Percentiles rank a stretch among this genome's conserved stretches.
These are phyloP conservation scores for Epichloe festucae DNA, from an alignment of 2,329 filamentous ascomycete species.

Conservation along the genomic window DNA sequence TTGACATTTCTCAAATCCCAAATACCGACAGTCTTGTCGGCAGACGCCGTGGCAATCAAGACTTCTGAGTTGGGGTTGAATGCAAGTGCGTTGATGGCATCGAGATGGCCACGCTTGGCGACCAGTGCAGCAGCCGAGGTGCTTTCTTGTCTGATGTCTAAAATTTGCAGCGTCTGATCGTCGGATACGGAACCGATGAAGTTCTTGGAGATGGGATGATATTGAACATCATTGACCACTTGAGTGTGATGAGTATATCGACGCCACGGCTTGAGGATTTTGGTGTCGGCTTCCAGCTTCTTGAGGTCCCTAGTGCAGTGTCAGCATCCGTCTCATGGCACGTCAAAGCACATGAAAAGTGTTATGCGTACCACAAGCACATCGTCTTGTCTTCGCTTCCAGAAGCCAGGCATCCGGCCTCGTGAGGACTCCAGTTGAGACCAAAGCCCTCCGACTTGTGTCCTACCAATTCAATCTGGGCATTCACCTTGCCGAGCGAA, in stretches of 20 bases:
- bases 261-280: slow-evolving; percentile 54
- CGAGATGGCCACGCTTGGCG: slow-evolving; percentile 63
- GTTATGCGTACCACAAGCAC: slow-evolving; percentile 59
- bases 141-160: slow-evolving; percentile 64
- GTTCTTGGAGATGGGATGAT: slow-evolving; percentile 73
- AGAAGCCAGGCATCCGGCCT: slow-evolving; percentile 69
- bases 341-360: background rate
- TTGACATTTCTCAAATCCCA: slow-evolving; percentile 93
- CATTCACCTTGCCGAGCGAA: slow-evolving; percentile 49
- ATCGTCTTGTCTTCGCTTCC: slow-evolving; percentile 90
- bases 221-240: slow-evolving; percentile 94
- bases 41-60: slow-evolving; percentile 81
- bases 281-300: slow-evolving; percentile 56
- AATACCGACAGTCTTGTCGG: slow-evolving; percentile 86
- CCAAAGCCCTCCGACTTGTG: slow-evolving; percentile 87
- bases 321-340: background rate
- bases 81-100: slow-evolving; percentile 90
- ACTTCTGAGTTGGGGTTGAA: slow-evolving; percentile 91
- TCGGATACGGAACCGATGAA: slow-evolving; percentile 92
- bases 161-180: slow-evolving; percentile 81
- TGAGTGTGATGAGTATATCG: slow-evolving; percentile 80
- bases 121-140: slow-evolving; percentile 56
- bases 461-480: slow-evolving; percentile 74
- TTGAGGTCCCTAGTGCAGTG: slow-evolving; percentile 57
- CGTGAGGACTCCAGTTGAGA: slow-evolving; percentile 80